Conservation (phyloP, 345 rosid genomes). For the Eucalyptus cloeziana region DNA sequence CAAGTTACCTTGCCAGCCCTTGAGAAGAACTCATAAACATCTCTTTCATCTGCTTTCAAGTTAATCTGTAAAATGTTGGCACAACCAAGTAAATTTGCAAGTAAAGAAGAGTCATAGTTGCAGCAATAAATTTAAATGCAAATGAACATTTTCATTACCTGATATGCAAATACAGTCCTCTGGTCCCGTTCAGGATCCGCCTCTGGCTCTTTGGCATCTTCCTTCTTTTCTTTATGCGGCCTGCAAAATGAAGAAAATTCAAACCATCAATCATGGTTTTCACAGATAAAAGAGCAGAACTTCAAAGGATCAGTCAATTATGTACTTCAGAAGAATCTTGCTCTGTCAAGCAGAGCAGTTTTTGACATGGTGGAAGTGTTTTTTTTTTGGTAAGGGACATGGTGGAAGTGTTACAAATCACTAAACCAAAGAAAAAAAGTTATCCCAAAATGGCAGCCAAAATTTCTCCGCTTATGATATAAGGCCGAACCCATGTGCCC, state of each 20-base stretch:
- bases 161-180: slow-evolving; percentile 98
- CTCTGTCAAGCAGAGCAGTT: slow-evolving; percentile 1
- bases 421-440: not conserved
- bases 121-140: not conserved
- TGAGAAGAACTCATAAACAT: slow-evolving; percentile 88
- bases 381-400: not conserved
- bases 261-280: not conserved
- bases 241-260: slow-evolving; percentile 30
- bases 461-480: slow-evolving; percentile 40
- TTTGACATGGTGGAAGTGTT: not conserved
- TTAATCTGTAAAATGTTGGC: slow-evolving; percentile 36
- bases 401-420: not conserved
- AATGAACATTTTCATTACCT: slow-evolving; percentile 29
- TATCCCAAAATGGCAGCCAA: slow-evolving; percentile 24
- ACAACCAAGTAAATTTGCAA: not conserved
- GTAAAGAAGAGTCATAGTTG: not conserved
- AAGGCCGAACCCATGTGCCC: slow-evolving; percentile 40
- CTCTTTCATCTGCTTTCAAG: slow-evolving; percentile 92
- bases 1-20: slow-evolving; percentile 87
- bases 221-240: slow-evolving; percentile 71
- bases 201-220: slow-evolving; percentile 70
- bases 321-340: not conserved
- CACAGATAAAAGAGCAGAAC: not conserved
- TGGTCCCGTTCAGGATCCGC: slow-evolving; percentile 99
- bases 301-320: not conserved